Evolutionary conservation across 1,284 basidiomycete genomes (phyloP), one percentile per base, ranked within the genome.

Genomic region (Sporisorium reilianum): DNA sequence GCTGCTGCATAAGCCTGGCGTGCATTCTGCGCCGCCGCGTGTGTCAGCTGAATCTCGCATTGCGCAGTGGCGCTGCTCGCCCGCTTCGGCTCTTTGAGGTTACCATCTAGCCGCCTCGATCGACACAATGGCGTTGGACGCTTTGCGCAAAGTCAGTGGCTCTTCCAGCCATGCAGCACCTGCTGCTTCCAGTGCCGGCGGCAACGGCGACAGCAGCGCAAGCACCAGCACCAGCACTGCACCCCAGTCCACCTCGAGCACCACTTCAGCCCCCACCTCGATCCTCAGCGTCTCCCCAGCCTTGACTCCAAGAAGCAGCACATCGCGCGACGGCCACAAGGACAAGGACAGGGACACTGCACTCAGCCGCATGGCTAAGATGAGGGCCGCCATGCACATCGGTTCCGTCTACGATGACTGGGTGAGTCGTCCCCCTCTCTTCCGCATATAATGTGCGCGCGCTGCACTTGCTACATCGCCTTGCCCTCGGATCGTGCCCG

Each of bases 321-420:
- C 45, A 9, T 61, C 68, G 5, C 57, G 49, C 22, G 68, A 71
- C 3, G 46, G 57, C 36, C 14, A 16, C 36, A 68, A 56, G 49
- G 64, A 73, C 56, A 73, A 64, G 30, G 70, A 73, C 56, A 73
- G 62, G 30, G 70, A 73, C 23, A 16, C 53, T 23, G 50, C 50
- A 10, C n/a, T 23, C 23, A 28, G 55, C 38, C 55, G 61, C 18
- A 63, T 63, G 58, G 58, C 64, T 28, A 74, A 69, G 44, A 74
- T 74, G 71, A 55, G 77, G 18, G 70, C 68, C 10, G 78, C 78
- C 26, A 79, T 72, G 64, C 90, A 91, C 64, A 89, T 90, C 45
- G 90, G 90, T 30, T 91, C 93, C 2, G 93, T 95, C 55, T 86
- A 91, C 80, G 93, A 95, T 80, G 91, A 93, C 76, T 95, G 92